Percentiles rank a stretch among this genome's conserved stretches.
Conservation (phyloP, 768 basidiomycete genomes). For the Mycena vulgaris region DNA sequence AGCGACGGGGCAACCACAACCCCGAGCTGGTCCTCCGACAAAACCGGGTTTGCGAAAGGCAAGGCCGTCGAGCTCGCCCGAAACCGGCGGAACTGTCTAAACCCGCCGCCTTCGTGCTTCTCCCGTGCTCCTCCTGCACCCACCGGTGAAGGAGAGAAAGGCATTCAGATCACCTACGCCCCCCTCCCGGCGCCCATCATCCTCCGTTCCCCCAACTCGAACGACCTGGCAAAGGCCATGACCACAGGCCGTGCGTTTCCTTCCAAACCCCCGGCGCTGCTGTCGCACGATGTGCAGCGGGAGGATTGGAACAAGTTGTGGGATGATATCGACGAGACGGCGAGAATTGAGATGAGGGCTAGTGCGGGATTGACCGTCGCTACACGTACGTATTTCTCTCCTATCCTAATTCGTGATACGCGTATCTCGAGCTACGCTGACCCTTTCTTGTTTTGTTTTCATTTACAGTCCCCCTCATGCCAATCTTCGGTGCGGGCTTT, state of each 20-base stretch:
- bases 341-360: constrained; percentile 34
- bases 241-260: constrained; percentile 32
- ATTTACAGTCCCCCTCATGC: constrained; percentile 34
- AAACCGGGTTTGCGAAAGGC: constrained; percentile 33
- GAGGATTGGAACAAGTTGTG: constrained; percentile 33
- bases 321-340: constrained; percentile 37
- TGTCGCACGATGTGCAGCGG: constrained; percentile 29
- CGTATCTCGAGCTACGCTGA: constrained; percentile 7
- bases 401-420: constrained; percentile 8
- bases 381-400: constrained; percentile 22
- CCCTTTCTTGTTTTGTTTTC: not conserved
- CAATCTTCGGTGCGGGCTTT: constrained; percentile 33
- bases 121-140: constrained; percentile 18
- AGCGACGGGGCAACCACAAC: constrained; percentile 1
- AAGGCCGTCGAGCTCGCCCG: constrained; percentile 32
- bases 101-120: constrained; percentile 33
- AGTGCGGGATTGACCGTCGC: constrained; percentile 35
- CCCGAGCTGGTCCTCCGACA: constrained; percentile 31
- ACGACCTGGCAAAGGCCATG: constrained; percentile 32
- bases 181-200: constrained; percentile 22
- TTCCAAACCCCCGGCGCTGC: constrained; percentile 21
- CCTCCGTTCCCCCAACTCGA: constrained; percentile 29
- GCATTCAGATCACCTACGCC: constrained; percentile 31
- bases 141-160: constrained; percentile 3
- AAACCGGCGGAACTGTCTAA: constrained; percentile 31